Conservation (phyloP, 1,284 basidiomycete species). For the Ganoderma boninense region DNA sequence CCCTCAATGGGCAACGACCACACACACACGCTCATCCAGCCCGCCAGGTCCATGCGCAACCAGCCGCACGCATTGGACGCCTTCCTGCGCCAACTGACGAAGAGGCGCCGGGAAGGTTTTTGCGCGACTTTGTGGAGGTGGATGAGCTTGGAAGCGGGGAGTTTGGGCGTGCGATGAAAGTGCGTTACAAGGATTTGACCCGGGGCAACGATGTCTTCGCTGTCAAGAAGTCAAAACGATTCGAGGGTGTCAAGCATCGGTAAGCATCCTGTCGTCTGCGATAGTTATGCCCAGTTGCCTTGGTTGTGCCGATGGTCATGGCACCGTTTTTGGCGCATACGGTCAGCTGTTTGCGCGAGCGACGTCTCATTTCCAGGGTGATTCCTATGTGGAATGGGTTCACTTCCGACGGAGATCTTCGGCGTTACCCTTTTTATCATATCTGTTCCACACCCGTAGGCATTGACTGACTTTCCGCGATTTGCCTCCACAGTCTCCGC, state of each 20-base stretch:
- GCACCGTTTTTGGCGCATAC: slow-evolving; percentile 8
- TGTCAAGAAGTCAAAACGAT: slow-evolving; percentile 94
- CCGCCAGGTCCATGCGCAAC: slow-evolving; percentile 28
- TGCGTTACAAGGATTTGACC: slow-evolving; percentile 66
- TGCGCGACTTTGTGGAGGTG: slow-evolving; percentile 82
- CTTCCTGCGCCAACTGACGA: slow-evolving; percentile 41
- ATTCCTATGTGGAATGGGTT: slow-evolving; percentile 2
- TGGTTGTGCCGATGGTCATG: slow-evolving; percentile 1
- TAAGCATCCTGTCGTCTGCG: slow-evolving; percentile 49
- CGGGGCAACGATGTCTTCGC: slow-evolving; percentile 70
- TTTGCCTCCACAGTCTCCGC: slow-evolving; percentile 64
- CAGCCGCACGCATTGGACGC: slow-evolving; percentile 28
- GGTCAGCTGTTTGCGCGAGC: not conserved
- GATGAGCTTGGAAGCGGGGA: slow-evolving; percentile 92
- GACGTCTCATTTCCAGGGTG: slow-evolving; percentile 13
- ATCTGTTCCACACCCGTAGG: not conserved
- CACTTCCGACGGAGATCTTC: slow-evolving; percentile 8
- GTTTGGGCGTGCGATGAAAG: slow-evolving; percentile 95
- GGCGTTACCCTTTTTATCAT: not conserved
- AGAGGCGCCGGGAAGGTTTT: slow-evolving; percentile 70
- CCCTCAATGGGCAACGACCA: slow-evolving; percentile 27
- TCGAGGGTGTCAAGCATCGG: slow-evolving; percentile 93
- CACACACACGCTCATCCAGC: slow-evolving; percentile 38
- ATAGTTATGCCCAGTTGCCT: slow-evolving; percentile 3
- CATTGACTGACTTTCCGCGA: slow-evolving; percentile 11